Conservation (phyloP, 2,329 filamentous ascomycete genomes). For the Clonostachys byssicola region DNA sequence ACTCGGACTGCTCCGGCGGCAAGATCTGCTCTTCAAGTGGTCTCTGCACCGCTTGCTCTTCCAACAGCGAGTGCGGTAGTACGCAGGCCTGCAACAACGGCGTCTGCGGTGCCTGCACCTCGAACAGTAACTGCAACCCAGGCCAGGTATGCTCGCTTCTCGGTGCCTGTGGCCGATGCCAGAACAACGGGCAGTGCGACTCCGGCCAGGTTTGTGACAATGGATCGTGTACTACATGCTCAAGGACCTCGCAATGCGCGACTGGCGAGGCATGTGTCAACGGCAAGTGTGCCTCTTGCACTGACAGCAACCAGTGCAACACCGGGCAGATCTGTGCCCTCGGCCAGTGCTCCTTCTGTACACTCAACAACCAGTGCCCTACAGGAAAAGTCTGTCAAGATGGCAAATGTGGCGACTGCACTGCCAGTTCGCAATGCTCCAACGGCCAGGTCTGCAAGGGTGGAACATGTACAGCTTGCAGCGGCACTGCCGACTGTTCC, state of each 20-base stretch:
- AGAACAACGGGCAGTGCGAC: not conserved
- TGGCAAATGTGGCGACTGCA: slow-evolving; percentile 2
- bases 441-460: slow-evolving; percentile 5
- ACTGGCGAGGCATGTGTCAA: slow-evolving; percentile 4
- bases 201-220: not conserved
- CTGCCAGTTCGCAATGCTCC: slow-evolving; percentile 1
- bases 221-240: slow-evolving; percentile 1
- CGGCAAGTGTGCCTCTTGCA: not conserved
- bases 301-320: not conserved
- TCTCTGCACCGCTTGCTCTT: not conserved
- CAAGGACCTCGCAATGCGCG: slow-evolving; percentile 1
- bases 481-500: slow-evolving; percentile 2
- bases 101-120: not conserved
- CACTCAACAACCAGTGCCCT: slow-evolving; percentile 3
- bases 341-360: not conserved
- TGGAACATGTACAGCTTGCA: slow-evolving; percentile 3
- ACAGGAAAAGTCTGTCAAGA: slow-evolving; percentile 4
- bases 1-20: too few relatives aligned
- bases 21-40: too few relatives aligned
- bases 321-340: slow-evolving; percentile 1
- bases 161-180: not conserved
- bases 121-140: not conserved
- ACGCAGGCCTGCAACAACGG: not conserved
- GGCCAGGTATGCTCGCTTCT: not conserved
- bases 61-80: not conserved